Conservation (phyloP, 2,329 filamentous ascomycete species). For the Trichoderma polysporum region DNA sequence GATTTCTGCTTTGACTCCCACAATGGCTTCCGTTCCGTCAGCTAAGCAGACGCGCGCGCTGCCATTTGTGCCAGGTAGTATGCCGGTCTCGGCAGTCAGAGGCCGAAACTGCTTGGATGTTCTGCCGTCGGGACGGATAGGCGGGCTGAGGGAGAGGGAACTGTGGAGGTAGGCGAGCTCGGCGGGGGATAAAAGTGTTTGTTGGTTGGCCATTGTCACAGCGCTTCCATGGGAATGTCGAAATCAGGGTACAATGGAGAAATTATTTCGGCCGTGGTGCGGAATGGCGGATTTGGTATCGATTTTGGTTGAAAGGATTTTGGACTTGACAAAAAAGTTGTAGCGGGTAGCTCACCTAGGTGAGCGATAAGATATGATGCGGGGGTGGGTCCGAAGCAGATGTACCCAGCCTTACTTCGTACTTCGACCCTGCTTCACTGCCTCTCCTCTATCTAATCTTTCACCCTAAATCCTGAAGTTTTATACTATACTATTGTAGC, state of each 20-base stretch:
- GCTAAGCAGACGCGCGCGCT: constrained; percentile 91
- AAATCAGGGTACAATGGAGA: background rate
- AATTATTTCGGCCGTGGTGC: background rate
- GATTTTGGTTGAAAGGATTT: constrained; percentile 26
- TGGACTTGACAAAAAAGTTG: constrained; percentile 25
- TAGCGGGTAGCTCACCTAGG: constrained; percentile 30
- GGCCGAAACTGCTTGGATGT: constrained; percentile 84
- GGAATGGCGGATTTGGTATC: constrained; percentile 5
- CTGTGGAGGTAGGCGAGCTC: constrained; percentile 94
- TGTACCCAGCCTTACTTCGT: background rate
- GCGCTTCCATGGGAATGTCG: background rate
- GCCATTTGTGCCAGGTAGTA: constrained; percentile 86
- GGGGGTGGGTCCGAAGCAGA: constrained; percentile 22
- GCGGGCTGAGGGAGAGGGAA: constrained; percentile 76
- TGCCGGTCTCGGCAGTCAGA: constrained; percentile 83
- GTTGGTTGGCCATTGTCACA: constrained; percentile 61
- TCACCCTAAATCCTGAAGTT: background rate
- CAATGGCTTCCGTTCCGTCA: constrained; percentile 93
- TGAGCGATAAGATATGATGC: constrained; percentile 35
- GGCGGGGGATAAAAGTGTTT: constrained; percentile 82
- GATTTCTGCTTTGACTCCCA: constrained; percentile 93
- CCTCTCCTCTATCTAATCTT: background rate
- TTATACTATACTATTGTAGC: background rate
- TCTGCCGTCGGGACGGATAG: constrained; percentile 87
- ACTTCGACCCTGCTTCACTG: too few relatives aligned